Conservation (phyloP, 768 basidiomycete genomes). For the Macrolepiota dolichaula region DNA sequence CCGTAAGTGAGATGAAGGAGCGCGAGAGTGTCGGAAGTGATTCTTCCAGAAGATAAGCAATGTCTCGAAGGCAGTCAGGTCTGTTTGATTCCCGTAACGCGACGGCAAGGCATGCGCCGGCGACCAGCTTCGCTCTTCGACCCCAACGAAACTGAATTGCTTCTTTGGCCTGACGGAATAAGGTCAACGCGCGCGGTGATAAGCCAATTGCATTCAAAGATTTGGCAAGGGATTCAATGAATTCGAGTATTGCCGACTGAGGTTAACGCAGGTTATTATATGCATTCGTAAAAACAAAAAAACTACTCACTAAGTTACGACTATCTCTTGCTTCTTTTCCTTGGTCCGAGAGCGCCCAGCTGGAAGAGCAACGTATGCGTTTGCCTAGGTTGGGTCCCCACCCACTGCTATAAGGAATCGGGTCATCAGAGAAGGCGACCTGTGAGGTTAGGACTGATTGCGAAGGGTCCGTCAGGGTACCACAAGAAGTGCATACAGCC, state of each 20-base stretch:
- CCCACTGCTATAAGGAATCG: conserved; percentile 28
- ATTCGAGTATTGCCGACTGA: conserved; percentile 61
- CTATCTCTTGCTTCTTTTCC: conserved; percentile 61
- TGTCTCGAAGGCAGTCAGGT: conserved; percentile 63
- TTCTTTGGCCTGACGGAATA: conserved; percentile 69
- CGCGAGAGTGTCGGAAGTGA: conserved; percentile 48
- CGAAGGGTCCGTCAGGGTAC: conserved; percentile 61
- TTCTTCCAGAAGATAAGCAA: conserved; percentile 64
- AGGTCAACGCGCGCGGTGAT: conserved; percentile 58
- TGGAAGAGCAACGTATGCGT: conserved; percentile 43
- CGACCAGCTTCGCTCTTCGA: conserved; percentile 61
- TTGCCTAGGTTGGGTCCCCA: conserved; percentile 40
- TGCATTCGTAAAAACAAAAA: conserved; percentile 15
- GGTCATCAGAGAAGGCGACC: conserved; percentile 29
- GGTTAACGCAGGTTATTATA: conserved; percentile 15
- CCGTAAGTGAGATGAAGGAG: conserved; percentile 48
- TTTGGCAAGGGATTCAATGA: conserved; percentile 57
- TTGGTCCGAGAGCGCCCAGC: conserved; percentile 64
- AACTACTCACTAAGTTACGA: conserved; percentile 54
- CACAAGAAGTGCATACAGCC: conserved; percentile 66
- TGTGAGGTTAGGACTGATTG: conserved; percentile 55
- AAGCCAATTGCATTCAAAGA: conserved; percentile 59
- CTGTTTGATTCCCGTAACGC: conserved; percentile 69
- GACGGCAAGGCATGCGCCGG: conserved; percentile 67
- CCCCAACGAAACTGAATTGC: conserved; percentile 69